These are phyloP conservation scores for Xylariaceae sp. DNA, from an alignment of 2,329 filamentous ascomycete genomes.

Conservation along the genomic window DNA sequence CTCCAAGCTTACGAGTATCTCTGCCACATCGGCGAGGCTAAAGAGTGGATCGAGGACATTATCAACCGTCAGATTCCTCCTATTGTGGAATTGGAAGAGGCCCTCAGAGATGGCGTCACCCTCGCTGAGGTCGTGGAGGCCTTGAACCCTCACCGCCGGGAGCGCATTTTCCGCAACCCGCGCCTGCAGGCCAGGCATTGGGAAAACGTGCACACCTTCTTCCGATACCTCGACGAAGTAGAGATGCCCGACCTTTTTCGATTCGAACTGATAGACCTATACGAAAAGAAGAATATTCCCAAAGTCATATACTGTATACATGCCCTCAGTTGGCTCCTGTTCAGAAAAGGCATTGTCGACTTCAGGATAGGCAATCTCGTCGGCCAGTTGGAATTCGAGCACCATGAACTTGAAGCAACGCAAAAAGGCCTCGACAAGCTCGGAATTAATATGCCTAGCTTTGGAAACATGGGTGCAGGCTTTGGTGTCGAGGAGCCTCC, in stretches of 20 bases:
- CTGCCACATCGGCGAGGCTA: conserved; percentile 97
- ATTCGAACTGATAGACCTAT: conserved; percentile 94
- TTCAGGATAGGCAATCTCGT: conserved; percentile 97
- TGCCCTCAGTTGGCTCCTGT: conserved; percentile 94
- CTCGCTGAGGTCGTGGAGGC: conserved; percentile 91
- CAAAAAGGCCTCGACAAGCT: conserved; percentile 96
- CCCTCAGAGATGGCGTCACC: conserved; percentile 86
- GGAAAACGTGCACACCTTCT: conserved; percentile 97
- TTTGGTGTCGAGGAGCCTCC: conserved; percentile 78
- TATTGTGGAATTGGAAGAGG: conserved; percentile 91
- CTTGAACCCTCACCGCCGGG: conserved; percentile 71
- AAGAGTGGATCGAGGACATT: conserved; percentile 86
- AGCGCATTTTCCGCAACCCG: conserved; percentile 80
- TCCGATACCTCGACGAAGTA: conserved; percentile 86
- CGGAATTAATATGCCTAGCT: conserved; percentile 93
- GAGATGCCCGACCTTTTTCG: conserved; percentile 93
- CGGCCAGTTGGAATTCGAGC: conserved; percentile 93
- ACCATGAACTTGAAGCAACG: conserved; percentile 94
- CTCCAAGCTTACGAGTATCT: conserved; percentile 97
- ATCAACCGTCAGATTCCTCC: conserved; percentile 64
- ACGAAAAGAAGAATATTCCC: conserved; percentile 99
- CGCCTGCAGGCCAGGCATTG: conserved; percentile 93
- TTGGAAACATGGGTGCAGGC: conserved; percentile 93
- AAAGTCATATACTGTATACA: conserved; percentile 99
- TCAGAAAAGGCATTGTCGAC: conserved; percentile 88